Base-by-base conservation (phyloP, 192 early-diverging fungal species). In the Linnemannia zychae region DNA sequence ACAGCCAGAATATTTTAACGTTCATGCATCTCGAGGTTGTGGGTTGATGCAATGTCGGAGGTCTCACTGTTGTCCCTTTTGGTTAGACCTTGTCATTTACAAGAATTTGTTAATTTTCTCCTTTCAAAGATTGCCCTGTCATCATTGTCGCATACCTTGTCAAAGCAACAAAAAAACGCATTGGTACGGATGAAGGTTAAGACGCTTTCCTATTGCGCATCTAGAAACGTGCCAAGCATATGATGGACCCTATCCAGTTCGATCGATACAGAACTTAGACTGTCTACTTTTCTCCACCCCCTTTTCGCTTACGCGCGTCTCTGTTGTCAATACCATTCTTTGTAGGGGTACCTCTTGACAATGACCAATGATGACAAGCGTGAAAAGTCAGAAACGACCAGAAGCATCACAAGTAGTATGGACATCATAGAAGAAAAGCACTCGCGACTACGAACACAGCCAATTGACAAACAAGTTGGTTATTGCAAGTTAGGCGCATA, bases 111-210 rank as follows among this genome's bases (percentile, higher is more conserved):
- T 9, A 44, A 6, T 44, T 11, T 24, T 24, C 28, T 31, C 4
- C 24, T 11, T 31, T 31, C 1, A 1, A n/a, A 2, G 57, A 1
- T 60, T 12, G 24, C 24, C 6, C 22, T 40, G 52, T 74, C 72
- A 74, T 74, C 52, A 60, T 74, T 53, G 34, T 53, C 72, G 22
- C 72, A 40, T 49, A 60, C 33, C 38, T 53, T 12, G 22, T 15
- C 46, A 72, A 74, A 44, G 44, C 38, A 74, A 74, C 65, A n/a
- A 63, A 38, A 63, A n/a, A 63, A 37, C n/a, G 15, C 22, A 1
- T 18, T 50, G 16, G 22, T n/a, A 1, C 28, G 12, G 7, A 60
- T 60, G 57, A 60, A 28, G 57, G 57, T 6, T n/a, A 24, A 24
- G 4, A n/a, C 22, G 24, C 57, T 28, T 60, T 60, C 28, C 57